Base-by-base conservation (phyloP, 2,329 filamentous ascomycete species). In the Fusarium robinianum region DNA sequence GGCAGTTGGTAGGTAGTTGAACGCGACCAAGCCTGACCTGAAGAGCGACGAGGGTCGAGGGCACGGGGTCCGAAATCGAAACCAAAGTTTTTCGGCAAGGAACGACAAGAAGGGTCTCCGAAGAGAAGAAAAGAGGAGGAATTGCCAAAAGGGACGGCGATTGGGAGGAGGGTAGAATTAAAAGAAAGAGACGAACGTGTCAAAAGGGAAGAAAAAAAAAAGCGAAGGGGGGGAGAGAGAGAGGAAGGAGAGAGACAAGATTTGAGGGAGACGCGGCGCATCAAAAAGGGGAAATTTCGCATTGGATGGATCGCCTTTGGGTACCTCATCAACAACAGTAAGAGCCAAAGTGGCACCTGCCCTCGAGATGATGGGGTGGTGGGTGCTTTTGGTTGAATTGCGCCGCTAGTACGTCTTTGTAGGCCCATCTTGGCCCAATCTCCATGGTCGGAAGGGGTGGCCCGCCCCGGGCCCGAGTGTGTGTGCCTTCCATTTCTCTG, bases 221-320 rank as follows among this genome's bases (percentile, higher is more conserved):
- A 57, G 52, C 60, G 60, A 53, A 63, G 61, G 58, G 53, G 63
- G 59, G 56, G 51, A 51, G 60, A 60, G 50, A 60, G 52, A 53
- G 51, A 55, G 50, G 53, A 57, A 51, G 41, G 49, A 53, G 38
- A 41, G 55, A 49, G 41, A 53, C 54, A 55, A 52, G 46, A 51
- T 37, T 55, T 56, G 46, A 56, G 53, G 53, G 48, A 53, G 45
- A 55, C 53, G 57, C 53, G 49, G 48, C 53, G 53, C 50, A 54
- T 55, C 61, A 46, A 67, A 68, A 69, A 68, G 66, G 66, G 66
- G 67, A 69, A 68, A 67, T 66, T 66, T 64, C 54, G 41, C 54
- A 61, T 54, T 55, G 45, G 49, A 48, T 51, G 35, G 41, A 53
- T 38, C n/a, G n/a, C n/a, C n/a, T n/a, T n/a, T 55, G 58, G 58